Evolutionary conservation across 202 grass and related monocot species (phyloP).

Genomic region (Bolboschoenoplectus hybrid): DNA sequence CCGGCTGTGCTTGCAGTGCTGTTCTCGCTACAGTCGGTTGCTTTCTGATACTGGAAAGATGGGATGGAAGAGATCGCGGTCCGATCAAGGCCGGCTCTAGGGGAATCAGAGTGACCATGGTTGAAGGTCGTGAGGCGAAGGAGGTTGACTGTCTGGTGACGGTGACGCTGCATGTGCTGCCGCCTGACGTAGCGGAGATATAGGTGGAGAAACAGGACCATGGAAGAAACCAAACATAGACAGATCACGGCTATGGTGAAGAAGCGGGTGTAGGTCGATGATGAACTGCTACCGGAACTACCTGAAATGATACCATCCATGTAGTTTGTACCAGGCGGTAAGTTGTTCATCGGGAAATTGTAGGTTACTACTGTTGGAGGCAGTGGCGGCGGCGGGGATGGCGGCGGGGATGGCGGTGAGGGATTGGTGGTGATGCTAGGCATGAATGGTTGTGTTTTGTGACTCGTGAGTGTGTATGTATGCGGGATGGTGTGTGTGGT

Average conservation of each 20-base stretch:
- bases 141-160: neutral
- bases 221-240: conserved; percentile 11
- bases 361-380: neutral
- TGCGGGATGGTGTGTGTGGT: neutral
- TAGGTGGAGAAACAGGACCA: conserved; percentile 20
- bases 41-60: conserved; percentile 33
- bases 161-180: neutral
- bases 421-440: neutral
- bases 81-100: neutral
- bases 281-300: neutral
- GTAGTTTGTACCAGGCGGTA: neutral
- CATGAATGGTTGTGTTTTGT: conserved; percentile 22
- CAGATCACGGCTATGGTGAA: conserved; percentile 13
- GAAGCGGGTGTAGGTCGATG: conserved; percentile 5
- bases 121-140: conserved; percentile 17
- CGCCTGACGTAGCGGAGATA: conserved; percentile 25
- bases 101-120: neutral
- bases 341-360: no score
- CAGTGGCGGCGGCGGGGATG: neutral
- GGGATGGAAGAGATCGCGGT: conserved; percentile 2
- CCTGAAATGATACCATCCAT: neutral
- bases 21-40: neutral
- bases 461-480: neutral
- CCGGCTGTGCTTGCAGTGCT: neutral
- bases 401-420: neutral